phyloP scores from a whole-genome alignment of 108 stramenopile genomes.

The Aurantiochytrium sp. region DNA sequence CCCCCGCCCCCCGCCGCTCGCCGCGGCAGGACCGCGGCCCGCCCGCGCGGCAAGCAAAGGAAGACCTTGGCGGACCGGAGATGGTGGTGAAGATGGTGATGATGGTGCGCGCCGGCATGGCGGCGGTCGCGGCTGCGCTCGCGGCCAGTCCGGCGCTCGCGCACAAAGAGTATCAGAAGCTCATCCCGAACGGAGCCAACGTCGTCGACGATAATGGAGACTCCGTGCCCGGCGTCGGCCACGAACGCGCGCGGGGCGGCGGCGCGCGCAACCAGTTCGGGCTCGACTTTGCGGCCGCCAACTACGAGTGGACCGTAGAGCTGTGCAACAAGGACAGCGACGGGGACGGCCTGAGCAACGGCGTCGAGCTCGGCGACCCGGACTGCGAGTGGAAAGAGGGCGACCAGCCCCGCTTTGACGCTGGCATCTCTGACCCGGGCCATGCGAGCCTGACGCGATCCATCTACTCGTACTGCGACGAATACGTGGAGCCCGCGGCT shows the following conservation, averaged over 20 bases:
- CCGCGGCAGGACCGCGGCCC: no score
- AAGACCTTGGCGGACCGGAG: no score
- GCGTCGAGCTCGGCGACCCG: background rate
- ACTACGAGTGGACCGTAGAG: background rate
- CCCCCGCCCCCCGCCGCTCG: no score
- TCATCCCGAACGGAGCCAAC: background rate
- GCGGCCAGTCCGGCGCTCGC: background rate
- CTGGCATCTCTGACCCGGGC: background rate
- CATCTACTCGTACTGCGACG: background rate
- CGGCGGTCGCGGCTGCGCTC: no score
- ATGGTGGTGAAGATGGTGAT: no score
- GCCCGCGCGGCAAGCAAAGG: no score
- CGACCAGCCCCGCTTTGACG: background rate
- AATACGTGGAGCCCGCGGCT: background rate
- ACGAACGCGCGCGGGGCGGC: background rate
- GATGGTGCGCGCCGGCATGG: no score
- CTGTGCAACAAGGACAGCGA: slow-evolving; percentile 29
- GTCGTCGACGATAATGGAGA: background rate
- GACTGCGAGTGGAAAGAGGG: slow-evolving; percentile 8
- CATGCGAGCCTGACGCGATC: background rate
- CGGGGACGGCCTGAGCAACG: background rate
- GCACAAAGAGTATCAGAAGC: background rate
- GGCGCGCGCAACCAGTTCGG: background rate
- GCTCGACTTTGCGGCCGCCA: background rate
- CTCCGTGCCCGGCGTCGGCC: background rate